Base-by-base conservation (phyloP, 176 grass and related monocot species). In the Tuctoria greenei region DNA sequence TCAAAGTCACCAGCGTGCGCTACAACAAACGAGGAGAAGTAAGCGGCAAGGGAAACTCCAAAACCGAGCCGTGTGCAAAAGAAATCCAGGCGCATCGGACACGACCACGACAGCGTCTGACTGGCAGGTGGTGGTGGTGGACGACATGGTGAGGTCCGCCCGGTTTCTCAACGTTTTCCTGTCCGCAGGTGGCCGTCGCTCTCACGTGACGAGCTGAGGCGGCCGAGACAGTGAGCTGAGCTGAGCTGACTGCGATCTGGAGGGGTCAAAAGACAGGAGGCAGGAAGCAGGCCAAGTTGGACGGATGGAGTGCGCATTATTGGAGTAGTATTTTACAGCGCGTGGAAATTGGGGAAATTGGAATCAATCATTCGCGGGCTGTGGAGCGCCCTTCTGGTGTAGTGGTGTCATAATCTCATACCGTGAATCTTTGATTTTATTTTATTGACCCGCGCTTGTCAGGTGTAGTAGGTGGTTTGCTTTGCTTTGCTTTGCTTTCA, bases 401-500 rank as follows among this genome's bases (percentile, higher is more conserved):
- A 31, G n/a, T 14, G 10, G 16, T 16, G 17, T 36, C 42, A 31
- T 27, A 26, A 18, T 55, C n/a, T 54, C 56, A 3, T 45, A 26
- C 23, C 55, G 42, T 84, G 68, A n/a, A 85, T 66, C 35, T 28
- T n/a, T 35, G 4, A 5, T 12, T 40, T n/a, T 85, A 28, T n/a
- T 85, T 52, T 17, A 74, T 74, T 74, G 67, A 38, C 83, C 12
- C 2, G 31, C 2, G 20, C 11, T 16, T 67, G 68, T 73, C 75
- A 79, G 61, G 2, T 4, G 72, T 7, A 26, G 47, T 73, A 40
- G 72, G 52, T 85, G 42, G 40, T 80, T 80, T 74, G 76, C 76
- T 52, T 84, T 44, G 45, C 73, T 35, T 71, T 71, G 76, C 76
- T 52, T 84, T 44, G 45, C 73, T 35, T 71, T 71, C n/a, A n/a